These are phyloP conservation scores for Annulohypoxylon stygium DNA, from an alignment of 495 filamentous ascomycete species.

Conservation along the genomic window DNA sequence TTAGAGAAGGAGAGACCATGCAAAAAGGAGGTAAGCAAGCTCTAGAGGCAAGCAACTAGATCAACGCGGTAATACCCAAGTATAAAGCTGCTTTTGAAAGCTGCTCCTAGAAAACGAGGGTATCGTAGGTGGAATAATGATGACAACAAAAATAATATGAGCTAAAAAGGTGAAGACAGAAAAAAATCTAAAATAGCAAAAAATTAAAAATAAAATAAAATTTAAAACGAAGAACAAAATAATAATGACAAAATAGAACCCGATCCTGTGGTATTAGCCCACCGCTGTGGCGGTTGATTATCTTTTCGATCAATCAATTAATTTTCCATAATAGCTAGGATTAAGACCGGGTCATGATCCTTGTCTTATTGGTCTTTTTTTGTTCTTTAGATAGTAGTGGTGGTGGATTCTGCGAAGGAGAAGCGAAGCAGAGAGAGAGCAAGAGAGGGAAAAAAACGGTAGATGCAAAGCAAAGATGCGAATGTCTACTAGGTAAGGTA, in stretches of 20 bases:
- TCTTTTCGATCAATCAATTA: conserved; percentile 46
- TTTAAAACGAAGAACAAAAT: neutral
- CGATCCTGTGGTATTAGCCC: conserved; percentile 14
- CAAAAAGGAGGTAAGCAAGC: conserved; percentile 18
- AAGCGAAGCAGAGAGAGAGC: neutral
- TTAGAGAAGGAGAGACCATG: neutral
- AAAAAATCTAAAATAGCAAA: neutral
- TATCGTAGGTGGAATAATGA: too few relatives aligned
- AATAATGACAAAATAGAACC: conserved; percentile 10
- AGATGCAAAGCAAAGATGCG: too few relatives aligned
- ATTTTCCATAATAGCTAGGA: conserved; percentile 44
- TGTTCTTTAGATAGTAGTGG: neutral
- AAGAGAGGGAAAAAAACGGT: conserved; percentile 10
- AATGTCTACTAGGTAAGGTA: too few relatives aligned
- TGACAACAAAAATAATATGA: neutral
- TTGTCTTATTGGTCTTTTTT: conserved; percentile 27
- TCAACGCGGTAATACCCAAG: conserved; percentile 10
- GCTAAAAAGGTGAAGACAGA: conserved; percentile 4
- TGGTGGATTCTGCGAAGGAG: conserved; percentile 2
- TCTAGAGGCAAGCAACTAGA: neutral
- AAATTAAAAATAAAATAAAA: neutral
- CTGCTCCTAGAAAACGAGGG: neutral
- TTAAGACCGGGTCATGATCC: conserved; percentile 44
- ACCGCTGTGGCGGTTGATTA: conserved; percentile 20
- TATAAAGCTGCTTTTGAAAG: neutral